These are phyloP conservation scores for Plenodomus lindquistii DNA, from an alignment of 2,329 filamentous ascomycete genomes.

Conservation along the genomic window DNA sequence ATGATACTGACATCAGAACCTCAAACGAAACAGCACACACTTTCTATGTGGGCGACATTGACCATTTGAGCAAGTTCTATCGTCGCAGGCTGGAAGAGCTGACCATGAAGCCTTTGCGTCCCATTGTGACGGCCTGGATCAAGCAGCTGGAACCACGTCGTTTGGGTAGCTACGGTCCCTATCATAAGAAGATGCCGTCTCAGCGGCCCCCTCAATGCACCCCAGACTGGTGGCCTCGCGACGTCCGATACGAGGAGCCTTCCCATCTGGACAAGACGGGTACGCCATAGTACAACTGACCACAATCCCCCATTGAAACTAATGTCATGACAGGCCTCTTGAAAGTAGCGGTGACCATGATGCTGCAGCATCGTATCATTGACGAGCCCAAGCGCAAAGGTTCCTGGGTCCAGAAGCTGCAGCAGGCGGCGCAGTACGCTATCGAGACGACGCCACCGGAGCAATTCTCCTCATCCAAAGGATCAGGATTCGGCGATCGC, in stretches of 20 bases:
- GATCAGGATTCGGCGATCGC: constrained; percentile 20
- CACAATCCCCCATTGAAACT: constrained; percentile 4
- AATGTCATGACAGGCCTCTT: constrained; percentile 24
- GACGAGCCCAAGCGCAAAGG: constrained; percentile 28
- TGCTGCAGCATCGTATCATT: constrained; percentile 32
- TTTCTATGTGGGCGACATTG: constrained; percentile 33
- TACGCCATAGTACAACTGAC: constrained; percentile 8
- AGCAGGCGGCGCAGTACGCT: constrained; percentile 21
- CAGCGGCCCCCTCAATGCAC: constrained; percentile 13
- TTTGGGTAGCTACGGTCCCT: constrained; percentile 26
- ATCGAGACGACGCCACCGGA: constrained; percentile 25
- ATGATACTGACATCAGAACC: constrained; percentile 8
- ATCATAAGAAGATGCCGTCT: constrained; percentile 24
- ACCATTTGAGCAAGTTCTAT: constrained; percentile 26
- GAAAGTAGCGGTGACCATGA: constrained; percentile 32
- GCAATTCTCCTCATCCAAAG: constrained; percentile 34
- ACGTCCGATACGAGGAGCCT: constrained; percentile 37
- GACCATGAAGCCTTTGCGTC: constrained; percentile 37
- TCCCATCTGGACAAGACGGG: constrained; percentile 35
- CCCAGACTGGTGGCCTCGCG: constrained; percentile 37
- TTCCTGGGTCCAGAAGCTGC: constrained; percentile 31
- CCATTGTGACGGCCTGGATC: constrained; percentile 39
- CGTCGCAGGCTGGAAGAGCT: constrained; percentile 31
- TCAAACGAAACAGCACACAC: constrained; percentile 12
- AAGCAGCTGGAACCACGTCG: constrained; percentile 33